A percentile compares a stretch with the other conserved stretches of the same genome.
These are phyloP conservation scores for Xanthoceras sorbifolium DNA, from an alignment of 345 rosid species.

Conservation along the genomic window DNA sequence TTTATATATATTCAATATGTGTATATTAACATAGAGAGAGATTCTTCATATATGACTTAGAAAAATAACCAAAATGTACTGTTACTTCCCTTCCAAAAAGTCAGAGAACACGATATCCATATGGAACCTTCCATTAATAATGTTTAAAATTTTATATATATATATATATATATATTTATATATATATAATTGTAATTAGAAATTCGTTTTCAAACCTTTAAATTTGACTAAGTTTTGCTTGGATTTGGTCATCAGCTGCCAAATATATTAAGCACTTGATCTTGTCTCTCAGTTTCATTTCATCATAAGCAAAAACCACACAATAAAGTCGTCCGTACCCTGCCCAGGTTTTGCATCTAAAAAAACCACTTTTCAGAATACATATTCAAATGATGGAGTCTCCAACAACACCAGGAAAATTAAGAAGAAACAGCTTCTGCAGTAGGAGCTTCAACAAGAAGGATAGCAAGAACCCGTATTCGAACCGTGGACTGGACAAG, in stretches of 20 bases:
- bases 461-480: constrained; percentile 63
- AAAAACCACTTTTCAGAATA: constrained; percentile 12
- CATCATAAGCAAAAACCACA: not conserved
- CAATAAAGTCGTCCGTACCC: not conserved
- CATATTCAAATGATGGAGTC: constrained; percentile 29
- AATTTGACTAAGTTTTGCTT: constrained; percentile 22
- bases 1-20: not conserved
- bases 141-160: not conserved
- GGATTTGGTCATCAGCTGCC: constrained; percentile 26
- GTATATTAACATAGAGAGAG: too few relatives aligned
- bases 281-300: not conserved
- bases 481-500: constrained; percentile 71
- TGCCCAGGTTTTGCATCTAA: not conserved
- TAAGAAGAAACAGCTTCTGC: constrained; percentile 34
- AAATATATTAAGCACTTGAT: not conserved
- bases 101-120: constrained; percentile 26
- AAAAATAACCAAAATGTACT: not conserved
- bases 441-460: constrained; percentile 17
- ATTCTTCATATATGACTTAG: not conserved
- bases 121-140: constrained; percentile 30
- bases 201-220: not conserved
- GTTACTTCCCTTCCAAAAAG: constrained; percentile 31
- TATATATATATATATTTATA: too few relatives aligned
- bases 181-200: too few relatives aligned
- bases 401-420: constrained; percentile 39